Evolutionary conservation across 305 asterid species (phyloP).

Genomic region (Plantago coronopus): DNA sequence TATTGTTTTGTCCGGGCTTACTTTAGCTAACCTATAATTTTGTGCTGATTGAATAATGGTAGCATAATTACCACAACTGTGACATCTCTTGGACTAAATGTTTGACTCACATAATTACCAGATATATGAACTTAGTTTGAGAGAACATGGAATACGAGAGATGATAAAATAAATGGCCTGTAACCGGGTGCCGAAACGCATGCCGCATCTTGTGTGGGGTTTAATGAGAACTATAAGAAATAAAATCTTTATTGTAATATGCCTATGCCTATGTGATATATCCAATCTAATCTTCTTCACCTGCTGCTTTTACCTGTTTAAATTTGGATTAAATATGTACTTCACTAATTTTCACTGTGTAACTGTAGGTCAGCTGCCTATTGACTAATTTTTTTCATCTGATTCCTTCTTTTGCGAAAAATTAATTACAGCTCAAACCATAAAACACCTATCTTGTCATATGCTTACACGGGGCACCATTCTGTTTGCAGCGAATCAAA

Average conservation of each 20-base stretch:
- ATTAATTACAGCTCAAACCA: background rate
- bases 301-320: too few relatives aligned
- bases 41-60: constrained; percentile 12
- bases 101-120: constrained; percentile 13
- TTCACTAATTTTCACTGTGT: too few relatives aligned
- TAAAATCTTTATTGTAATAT: too few relatives aligned
- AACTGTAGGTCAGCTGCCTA: background rate
- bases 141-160: too few relatives aligned
- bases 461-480: constrained; percentile 1
- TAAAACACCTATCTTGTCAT: background rate
- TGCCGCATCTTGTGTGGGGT: too few relatives aligned
- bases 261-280: too few relatives aligned
- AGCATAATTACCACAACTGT: constrained; percentile 4
- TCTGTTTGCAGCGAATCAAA: constrained; percentile 64
- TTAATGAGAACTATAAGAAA: too few relatives aligned
- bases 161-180: too few relatives aligned
- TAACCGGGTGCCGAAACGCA: background rate
- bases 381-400: background rate
- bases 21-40: constrained; percentile 6
- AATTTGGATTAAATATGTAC: too few relatives aligned
- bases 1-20: background rate
- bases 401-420: background rate
- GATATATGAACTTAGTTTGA: background rate
- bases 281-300: too few relatives aligned
- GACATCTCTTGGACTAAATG: background rate